Evolutionary conservation across 2,329 filamentous ascomycete genomes (phyloP).

Genomic region (Tolypocladium ophioglossoides): DNA sequence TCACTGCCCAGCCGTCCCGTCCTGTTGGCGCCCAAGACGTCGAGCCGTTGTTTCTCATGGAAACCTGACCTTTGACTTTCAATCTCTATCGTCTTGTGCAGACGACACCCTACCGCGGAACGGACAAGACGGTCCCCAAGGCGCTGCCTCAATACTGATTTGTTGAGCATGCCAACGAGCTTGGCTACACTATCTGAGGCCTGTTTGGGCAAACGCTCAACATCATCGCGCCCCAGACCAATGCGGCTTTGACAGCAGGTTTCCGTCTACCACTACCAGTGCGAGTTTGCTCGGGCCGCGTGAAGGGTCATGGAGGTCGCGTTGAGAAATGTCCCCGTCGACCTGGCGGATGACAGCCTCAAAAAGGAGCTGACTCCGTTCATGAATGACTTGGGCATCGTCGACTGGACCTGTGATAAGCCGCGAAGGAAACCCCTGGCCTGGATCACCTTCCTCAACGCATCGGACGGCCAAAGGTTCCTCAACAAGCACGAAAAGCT

Average conservation of each 20-base stretch:
- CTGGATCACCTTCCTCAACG: slow-evolving; percentile 31
- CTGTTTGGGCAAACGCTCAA: too few relatives aligned
- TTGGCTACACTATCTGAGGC: too few relatives aligned
- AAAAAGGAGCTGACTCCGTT: slow-evolving; percentile 25
- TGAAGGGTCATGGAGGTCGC: slow-evolving; percentile 32
- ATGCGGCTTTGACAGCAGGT: background rate
- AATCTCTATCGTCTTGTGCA: too few relatives aligned
- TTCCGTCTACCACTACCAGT: too few relatives aligned
- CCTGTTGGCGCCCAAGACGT: too few relatives aligned
- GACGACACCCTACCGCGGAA: too few relatives aligned
- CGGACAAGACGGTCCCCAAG: too few relatives aligned
- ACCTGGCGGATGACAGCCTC: slow-evolving; percentile 27
- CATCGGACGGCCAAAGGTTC: slow-evolving; percentile 29
- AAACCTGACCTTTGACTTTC: too few relatives aligned
- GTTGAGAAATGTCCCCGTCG: slow-evolving; percentile 29
- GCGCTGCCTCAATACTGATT: too few relatives aligned
- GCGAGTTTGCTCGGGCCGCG: background rate
- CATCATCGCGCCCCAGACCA: background rate
- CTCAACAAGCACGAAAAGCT: slow-evolving; percentile 24
- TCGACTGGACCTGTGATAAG: slow-evolving; percentile 33
- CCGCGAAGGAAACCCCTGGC: slow-evolving; percentile 20
- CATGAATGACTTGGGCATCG: slow-evolving; percentile 29
- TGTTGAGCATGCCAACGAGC: too few relatives aligned
- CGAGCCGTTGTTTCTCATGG: too few relatives aligned
- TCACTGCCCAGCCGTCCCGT: background rate